phyloP scores from a whole-genome alignment of 192 early-diverging fungal genomes.

The Anaeromyces robustus region DNA sequence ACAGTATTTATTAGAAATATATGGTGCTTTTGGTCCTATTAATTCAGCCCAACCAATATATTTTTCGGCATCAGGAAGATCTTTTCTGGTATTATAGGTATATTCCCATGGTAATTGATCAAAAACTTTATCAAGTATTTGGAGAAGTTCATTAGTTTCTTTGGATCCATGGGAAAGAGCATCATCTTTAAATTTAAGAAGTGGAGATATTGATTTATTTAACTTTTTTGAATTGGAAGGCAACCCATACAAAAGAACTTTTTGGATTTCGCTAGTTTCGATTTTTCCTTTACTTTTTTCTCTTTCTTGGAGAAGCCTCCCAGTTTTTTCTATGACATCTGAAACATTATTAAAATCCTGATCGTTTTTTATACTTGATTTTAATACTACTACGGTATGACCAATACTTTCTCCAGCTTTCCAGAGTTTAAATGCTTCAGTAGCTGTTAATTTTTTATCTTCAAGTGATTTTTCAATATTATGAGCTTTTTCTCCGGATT shows the following conservation, averaged over 20 bases:
- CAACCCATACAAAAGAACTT: neutral
- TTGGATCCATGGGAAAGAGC: neutral
- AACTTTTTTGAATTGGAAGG: neutral
- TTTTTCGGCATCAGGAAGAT: neutral
- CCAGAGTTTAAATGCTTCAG: neutral
- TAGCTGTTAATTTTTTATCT: neutral
- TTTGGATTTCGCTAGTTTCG: neutral
- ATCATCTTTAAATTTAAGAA: neutral
- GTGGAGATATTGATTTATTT: neutral
- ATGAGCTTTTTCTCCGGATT: neutral
- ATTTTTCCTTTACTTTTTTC: neutral
- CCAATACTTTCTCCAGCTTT: neutral
- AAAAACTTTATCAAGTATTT: neutral
- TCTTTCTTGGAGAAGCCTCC: neutral
- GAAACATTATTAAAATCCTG: neutral
- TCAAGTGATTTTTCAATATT: neutral
- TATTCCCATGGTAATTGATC: neutral
- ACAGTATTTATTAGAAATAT: neutral
- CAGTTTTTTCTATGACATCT: neutral
- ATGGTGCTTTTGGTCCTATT: neutral
- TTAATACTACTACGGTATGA: neutral
- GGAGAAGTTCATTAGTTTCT: neutral
- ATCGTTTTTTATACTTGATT: neutral
- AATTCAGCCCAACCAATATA: neutral
- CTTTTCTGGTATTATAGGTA: neutral